A percentile compares a stretch with the other conserved stretches of the same genome.
These are phyloP conservation scores for Eucalyptus fibrosa DNA, from an alignment of 345 rosid species.

Conservation along the genomic window DNA sequence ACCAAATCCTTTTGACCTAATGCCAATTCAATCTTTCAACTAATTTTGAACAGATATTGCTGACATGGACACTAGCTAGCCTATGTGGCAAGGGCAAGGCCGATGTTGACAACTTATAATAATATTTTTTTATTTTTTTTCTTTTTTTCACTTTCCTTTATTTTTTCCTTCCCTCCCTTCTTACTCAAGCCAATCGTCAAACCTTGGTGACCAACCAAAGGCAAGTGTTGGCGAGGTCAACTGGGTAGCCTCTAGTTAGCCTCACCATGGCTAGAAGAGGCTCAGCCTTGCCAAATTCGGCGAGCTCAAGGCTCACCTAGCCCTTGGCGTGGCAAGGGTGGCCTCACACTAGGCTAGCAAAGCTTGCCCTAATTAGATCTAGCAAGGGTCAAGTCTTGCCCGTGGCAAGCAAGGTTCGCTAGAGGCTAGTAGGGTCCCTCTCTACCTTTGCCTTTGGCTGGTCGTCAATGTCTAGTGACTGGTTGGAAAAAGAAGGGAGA, in stretches of 20 bases:
- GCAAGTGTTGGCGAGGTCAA: background rate
- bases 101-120: background rate
- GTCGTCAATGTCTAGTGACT: rapidly evolving
- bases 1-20: too few relatives aligned
- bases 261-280: background rate
- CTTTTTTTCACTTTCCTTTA: too few relatives aligned
- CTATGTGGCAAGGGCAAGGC: background rate
- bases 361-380: background rate
- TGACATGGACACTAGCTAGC: rapidly evolving
- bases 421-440: background rate
- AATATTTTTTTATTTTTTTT: too few relatives aligned
- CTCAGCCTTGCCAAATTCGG: background rate
- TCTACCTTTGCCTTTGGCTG: too few relatives aligned
- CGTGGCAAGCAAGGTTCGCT: background rate
- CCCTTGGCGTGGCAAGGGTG: rapidly evolving
- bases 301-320: background rate
- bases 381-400: background rate
- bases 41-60: too few relatives aligned
- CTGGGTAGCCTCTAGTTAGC: too few relatives aligned
- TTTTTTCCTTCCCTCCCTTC: background rate
- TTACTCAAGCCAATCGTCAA: background rate
- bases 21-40: background rate
- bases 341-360: background rate
- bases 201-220: background rate
- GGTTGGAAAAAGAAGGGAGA: too few relatives aligned